Evolutionary conservation across 2,329 filamentous ascomycete species (phyloP).

Genomic region (Penicillium glabrum): DNA sequence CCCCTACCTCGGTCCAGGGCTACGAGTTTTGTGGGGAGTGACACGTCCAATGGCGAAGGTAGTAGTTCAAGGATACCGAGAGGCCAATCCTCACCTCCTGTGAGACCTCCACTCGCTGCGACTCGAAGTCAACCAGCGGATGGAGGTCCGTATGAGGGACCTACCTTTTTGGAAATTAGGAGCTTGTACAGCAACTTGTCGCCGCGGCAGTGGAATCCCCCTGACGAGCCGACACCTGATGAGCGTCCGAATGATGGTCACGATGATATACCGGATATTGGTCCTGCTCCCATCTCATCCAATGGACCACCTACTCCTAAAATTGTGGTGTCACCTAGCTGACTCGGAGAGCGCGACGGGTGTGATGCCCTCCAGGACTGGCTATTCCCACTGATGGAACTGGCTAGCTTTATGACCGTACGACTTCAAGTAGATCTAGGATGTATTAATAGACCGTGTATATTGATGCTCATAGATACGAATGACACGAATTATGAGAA

Average conservation of each 20-base stretch:
- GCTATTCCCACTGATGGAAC: background rate
- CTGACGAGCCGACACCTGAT: background rate
- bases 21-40: constrained; percentile 13
- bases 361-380: background rate
- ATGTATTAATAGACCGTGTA: background rate
- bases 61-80: constrained; percentile 6
- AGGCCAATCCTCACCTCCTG: constrained; percentile 11
- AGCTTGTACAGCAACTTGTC: background rate
- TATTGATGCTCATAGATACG: background rate
- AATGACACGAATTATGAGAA: background rate
- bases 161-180: background rate
- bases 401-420: background rate
- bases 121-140: constrained; percentile 9
- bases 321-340: background rate
- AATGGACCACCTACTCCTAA: background rate
- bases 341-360: background rate
- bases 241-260: background rate
- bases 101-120: background rate
- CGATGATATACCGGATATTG: background rate
- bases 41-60: constrained; percentile 16
- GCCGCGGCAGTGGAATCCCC: background rate
- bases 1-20: constrained; percentile 14
- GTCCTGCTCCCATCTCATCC: background rate
- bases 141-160: background rate
- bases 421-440: background rate